Evolutionary conservation across 345 rosid genomes (phyloP).

Genomic region (Schrenkiella parvula): DNA sequence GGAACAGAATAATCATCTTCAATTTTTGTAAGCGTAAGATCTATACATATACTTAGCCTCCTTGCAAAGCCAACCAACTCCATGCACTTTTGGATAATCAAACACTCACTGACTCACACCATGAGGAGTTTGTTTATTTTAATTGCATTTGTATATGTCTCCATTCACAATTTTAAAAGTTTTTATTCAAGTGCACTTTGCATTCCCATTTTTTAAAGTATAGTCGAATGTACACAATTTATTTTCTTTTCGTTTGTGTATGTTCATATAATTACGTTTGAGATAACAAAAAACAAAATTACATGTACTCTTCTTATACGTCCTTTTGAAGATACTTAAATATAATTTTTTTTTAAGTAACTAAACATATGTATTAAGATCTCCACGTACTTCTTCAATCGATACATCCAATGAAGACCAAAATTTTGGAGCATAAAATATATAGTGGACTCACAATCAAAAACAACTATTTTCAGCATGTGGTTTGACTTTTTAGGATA

Average conservation of each 20-base stretch:
- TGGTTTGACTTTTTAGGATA: neutral
- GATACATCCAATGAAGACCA: neutral
- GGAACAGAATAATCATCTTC: neutral
- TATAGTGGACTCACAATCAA: neutral
- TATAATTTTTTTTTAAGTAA: neutral
- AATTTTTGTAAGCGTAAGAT: neutral
- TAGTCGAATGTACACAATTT: neutral
- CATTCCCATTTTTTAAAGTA: neutral
- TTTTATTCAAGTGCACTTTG: neutral
- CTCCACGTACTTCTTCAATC: neutral
- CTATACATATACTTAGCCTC: neutral
- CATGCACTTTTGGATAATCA: neutral
- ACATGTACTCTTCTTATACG: neutral
- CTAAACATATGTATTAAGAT: neutral
- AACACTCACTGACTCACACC: conserved; percentile 11
- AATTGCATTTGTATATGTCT: neutral
- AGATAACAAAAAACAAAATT: neutral
- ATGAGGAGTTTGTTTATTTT: neutral
- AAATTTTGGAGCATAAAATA: neutral
- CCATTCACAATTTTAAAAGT: neutral
- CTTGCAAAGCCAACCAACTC: conserved; percentile 12
- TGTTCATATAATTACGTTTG: neutral
- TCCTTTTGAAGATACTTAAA: neutral
- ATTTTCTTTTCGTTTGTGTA: neutral
- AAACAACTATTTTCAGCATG: neutral